phyloP scores from a whole-genome alignment of 139 green algal species.

The Pseudopediastrum boryanum region DNA sequence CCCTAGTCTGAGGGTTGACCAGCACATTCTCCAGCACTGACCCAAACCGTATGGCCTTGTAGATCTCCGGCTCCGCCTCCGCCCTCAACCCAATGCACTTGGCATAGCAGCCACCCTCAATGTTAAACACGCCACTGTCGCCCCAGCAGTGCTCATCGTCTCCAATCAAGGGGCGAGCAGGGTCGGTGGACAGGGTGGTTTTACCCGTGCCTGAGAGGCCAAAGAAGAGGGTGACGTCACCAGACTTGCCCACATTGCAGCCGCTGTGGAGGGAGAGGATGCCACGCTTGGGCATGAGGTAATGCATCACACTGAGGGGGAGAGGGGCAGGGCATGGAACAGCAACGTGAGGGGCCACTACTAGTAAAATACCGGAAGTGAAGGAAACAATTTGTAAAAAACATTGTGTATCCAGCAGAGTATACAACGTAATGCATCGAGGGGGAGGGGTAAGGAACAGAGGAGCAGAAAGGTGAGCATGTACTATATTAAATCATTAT shows the following conservation, averaged over 20 bases:
- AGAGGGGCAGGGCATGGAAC: no score
- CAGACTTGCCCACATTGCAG: constrained; percentile 80
- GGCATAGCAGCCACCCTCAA: constrained; percentile 96
- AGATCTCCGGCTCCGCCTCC: constrained; percentile 91
- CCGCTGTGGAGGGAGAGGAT: constrained; percentile 91
- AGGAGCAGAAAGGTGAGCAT: no score
- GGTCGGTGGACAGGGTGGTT: constrained; percentile 82
- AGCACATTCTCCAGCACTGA: constrained; percentile 95
- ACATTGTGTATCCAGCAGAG: no score
- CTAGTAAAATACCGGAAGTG: no score
- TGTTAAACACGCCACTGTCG: constrained; percentile 89
- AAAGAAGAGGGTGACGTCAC: constrained; percentile 87
- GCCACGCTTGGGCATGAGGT: constrained; percentile 85
- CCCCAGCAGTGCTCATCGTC: constrained; percentile 96
- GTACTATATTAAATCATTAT: no score
- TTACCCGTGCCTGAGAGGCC: constrained; percentile 85
- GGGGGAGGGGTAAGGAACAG: no score
- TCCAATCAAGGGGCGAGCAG: constrained; percentile 81
- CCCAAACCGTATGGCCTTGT: constrained; percentile 87
- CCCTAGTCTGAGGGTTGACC: constrained; percentile 68
- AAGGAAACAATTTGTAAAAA: no score
- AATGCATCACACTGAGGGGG: constrained; percentile 83
- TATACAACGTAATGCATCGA: no score
- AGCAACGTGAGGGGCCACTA: no score
- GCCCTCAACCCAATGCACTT: constrained; percentile 89